Conservation (phyloP, 768 basidiomycete species). For the button mushroom (Agaricus bisporus) region DNA sequence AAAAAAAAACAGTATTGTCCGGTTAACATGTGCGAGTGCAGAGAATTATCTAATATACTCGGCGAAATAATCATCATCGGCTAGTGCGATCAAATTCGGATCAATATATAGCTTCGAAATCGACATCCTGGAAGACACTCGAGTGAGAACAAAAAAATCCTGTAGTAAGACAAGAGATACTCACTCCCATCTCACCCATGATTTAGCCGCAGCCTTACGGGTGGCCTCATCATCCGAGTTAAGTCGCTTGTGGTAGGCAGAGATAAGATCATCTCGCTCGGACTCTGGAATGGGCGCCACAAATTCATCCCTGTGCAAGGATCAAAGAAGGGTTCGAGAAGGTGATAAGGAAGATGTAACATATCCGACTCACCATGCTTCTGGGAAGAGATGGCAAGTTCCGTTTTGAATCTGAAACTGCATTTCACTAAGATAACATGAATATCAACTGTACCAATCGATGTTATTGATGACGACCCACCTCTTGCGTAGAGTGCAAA, state of each 20-base stretch:
- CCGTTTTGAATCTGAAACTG: constrained; percentile 92
- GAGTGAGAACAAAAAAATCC: not conserved
- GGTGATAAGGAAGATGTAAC: no score
- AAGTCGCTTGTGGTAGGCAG: constrained; percentile 79
- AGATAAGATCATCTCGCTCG: constrained; percentile 71
- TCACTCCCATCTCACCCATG: constrained; percentile 93
- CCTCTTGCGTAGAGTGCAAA: constrained; percentile 86
- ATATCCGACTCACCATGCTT: constrained; percentile 58
- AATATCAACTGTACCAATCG: not conserved
- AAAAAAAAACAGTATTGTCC: not conserved
- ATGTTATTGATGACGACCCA: constrained; percentile 16
- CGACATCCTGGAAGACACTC: constrained; percentile 51
- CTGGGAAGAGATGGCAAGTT: constrained; percentile 75
- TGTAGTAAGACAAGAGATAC: constrained; percentile 20
- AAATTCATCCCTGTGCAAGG: constrained; percentile 69
- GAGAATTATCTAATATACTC: constrained; percentile 36
- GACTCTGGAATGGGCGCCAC: constrained; percentile 72
- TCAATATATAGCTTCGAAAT: constrained; percentile 76
- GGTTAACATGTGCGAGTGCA: not conserved
- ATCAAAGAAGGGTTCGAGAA: not conserved
- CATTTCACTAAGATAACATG: constrained; percentile 49
- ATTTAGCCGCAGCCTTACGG: constrained; percentile 65
- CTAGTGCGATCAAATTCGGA: constrained; percentile 58
- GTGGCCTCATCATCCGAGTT: constrained; percentile 64
- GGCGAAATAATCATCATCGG: constrained; percentile 68